A percentile compares a stretch with the other conserved stretches of the same genome.
These are phyloP conservation scores for Bathelium albidoporum DNA, from an alignment of 495 filamentous ascomycete species.

Conservation along the genomic window DNA sequence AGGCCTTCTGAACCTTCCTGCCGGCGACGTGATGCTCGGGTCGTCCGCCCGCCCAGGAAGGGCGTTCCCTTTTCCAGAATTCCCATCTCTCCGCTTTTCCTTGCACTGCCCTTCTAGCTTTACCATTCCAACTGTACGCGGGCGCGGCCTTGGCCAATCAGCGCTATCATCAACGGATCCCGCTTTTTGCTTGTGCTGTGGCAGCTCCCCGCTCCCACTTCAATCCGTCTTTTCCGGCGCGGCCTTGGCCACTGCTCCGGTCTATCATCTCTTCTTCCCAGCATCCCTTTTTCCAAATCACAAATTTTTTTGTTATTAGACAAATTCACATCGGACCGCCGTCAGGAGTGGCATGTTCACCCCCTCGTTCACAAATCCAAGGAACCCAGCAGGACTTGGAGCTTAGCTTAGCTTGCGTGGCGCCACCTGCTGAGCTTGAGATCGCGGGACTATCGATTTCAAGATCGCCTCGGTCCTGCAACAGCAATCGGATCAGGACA, in stretches of 20 bases:
- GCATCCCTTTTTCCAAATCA: background rate
- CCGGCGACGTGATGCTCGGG: background rate
- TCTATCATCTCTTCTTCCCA: background rate
- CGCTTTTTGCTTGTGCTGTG: background rate
- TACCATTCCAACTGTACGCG: background rate
- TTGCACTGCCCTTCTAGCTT: slow-evolving; percentile 1
- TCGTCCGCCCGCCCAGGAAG: background rate
- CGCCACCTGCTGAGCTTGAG: slow-evolving; percentile 3
- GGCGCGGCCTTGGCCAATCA: background rate
- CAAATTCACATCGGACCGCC: background rate
- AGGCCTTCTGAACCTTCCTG: background rate
- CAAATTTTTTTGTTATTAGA: slow-evolving; percentile 1
- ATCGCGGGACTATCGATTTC: slow-evolving; percentile 2
- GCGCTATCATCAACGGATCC: background rate
- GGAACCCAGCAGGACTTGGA: background rate
- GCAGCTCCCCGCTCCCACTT: slow-evolving; percentile 1
- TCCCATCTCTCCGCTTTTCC: slow-evolving; percentile 5
- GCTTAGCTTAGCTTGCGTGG: background rate
- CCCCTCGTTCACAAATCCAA: background rate
- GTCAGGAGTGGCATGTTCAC: background rate
- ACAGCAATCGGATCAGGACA: slow-evolving; percentile 31
- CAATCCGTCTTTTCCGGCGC: slow-evolving; percentile 2
- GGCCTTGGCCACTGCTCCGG: background rate
- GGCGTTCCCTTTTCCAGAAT: slow-evolving; percentile 2
- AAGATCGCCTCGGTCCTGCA: slow-evolving; percentile 2